Conservation (phyloP, 2,329 filamentous ascomycete species). For the Beauveria rudraprayagi region DNA sequence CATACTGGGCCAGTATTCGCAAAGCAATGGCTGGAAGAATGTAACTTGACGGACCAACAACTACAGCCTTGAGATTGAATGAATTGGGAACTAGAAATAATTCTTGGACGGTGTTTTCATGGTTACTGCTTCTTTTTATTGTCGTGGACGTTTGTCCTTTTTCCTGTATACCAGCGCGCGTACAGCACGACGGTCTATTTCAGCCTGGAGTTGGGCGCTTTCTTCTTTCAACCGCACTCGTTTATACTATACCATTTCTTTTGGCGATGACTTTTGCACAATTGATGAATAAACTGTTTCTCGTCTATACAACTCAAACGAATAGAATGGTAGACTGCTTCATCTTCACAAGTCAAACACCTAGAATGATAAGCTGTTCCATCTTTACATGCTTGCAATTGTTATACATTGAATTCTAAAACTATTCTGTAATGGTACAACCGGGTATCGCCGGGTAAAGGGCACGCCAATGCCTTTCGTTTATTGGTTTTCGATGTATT, state of each 20-base stretch:
- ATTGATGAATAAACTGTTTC: neutral
- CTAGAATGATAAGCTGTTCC: neutral
- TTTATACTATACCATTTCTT: slow-evolving; percentile 15
- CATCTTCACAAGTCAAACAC: neutral
- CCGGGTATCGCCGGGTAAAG: neutral
- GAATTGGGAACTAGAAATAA: slow-evolving; percentile 6
- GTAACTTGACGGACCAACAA: slow-evolving; percentile 13
- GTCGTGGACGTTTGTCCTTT: slow-evolving; percentile 12
- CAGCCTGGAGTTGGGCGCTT: slow-evolving; percentile 25
- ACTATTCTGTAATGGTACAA: slow-evolving; percentile 8
- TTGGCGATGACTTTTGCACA: slow-evolving; percentile 2
- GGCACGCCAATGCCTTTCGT: neutral
- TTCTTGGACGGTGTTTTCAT: slow-evolving; percentile 1
- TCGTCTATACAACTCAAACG: neutral
- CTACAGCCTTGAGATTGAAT: neutral
- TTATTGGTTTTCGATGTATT: slow-evolving; percentile 25
- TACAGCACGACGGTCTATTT: slow-evolving; percentile 19
- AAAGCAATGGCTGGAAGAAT: slow-evolving; percentile 36
- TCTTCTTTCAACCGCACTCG: slow-evolving; percentile 14
- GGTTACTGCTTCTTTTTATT: neutral
- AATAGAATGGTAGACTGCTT: neutral
- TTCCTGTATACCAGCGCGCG: slow-evolving; percentile 15
- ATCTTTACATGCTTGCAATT: neutral
- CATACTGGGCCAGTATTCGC: slow-evolving; percentile 53
- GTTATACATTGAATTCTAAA: slow-evolving; percentile 5